Evolutionary conservation across 2,329 filamentous ascomycete species (phyloP).

Genomic region (Emergomyces orientalis): DNA sequence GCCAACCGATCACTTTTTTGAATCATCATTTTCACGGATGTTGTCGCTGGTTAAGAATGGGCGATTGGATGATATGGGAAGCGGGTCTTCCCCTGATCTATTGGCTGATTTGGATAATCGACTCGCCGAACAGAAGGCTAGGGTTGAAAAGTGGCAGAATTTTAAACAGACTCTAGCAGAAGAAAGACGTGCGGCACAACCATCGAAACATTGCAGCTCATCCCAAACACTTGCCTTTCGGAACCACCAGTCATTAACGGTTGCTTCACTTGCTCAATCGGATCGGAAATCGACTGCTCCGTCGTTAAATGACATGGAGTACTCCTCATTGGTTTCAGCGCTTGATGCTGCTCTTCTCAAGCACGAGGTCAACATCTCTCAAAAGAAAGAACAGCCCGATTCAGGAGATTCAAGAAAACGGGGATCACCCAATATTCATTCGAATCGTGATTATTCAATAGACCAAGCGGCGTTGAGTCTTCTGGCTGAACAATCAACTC

Average conservation of each 20-base stretch:
- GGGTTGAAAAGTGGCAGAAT: slow-evolving; percentile 64
- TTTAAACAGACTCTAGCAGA: slow-evolving; percentile 42
- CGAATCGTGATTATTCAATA: neutral
- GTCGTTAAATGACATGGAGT: slow-evolving; percentile 19
- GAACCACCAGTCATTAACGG: slow-evolving; percentile 31
- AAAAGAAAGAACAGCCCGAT: neutral
- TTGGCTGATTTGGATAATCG: slow-evolving; percentile 63
- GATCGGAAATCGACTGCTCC: slow-evolving; percentile 12
- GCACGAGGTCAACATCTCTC: slow-evolving; percentile 1
- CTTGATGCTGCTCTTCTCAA: slow-evolving; percentile 20
- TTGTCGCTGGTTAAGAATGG: slow-evolving; percentile 60
- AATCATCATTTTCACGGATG: slow-evolving; percentile 57
- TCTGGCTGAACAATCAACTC: neutral
- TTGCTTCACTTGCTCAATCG: slow-evolving; percentile 26
- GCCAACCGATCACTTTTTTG: slow-evolving; percentile 54
- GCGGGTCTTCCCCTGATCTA: slow-evolving; percentile 24
- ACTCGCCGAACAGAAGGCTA: slow-evolving; percentile 55
- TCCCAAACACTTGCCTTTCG: slow-evolving; percentile 22
- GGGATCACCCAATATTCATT: neutral
- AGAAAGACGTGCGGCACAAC: slow-evolving; percentile 15
- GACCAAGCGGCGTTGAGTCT: neutral
- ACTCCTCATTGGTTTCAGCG: slow-evolving; percentile 27
- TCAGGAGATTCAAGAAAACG: neutral
- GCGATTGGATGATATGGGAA: slow-evolving; percentile 35
- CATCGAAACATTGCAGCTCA: slow-evolving; percentile 12